These are phyloP conservation scores for Globisporangium sylvaticum DNA, from an alignment of 352 stramenopile species.

Conservation along the genomic window DNA sequence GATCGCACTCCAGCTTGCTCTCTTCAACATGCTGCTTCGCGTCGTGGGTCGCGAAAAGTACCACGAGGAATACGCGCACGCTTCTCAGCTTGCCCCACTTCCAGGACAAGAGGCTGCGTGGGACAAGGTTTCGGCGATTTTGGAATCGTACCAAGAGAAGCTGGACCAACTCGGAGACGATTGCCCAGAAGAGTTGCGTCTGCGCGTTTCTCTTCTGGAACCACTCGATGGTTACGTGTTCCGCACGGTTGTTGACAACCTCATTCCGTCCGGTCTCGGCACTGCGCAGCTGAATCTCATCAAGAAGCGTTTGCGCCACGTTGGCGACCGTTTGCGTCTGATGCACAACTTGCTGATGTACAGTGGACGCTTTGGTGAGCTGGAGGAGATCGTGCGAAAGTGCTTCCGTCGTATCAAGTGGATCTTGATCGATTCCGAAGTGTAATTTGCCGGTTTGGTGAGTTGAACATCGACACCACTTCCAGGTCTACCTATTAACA, in stretches of 20 bases:
- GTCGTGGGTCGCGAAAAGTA: constrained; percentile 78
- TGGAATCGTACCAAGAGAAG: constrained; percentile 69
- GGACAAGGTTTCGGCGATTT: constrained; percentile 60
- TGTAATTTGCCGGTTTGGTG: constrained; percentile 34
- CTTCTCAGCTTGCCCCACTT: constrained; percentile 51
- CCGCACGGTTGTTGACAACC: constrained; percentile 83
- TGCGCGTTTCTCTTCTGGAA: constrained; percentile 66
- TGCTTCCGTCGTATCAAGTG: constrained; percentile 91
- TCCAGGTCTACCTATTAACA: neutral
- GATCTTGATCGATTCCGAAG: constrained; percentile 89
- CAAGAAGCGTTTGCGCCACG: constrained; percentile 84
- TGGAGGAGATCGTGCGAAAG: constrained; percentile 89
- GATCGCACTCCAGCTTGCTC: constrained; percentile 71
- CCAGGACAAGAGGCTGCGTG: constrained; percentile 72
- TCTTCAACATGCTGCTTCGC: constrained; percentile 87
- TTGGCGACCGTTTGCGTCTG: constrained; percentile 80
- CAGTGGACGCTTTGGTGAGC: constrained; percentile 71
- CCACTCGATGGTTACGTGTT: constrained; percentile 86
- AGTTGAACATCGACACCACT: neutral
- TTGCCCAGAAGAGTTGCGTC: constrained; percentile 53
- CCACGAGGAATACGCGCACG: constrained; percentile 64
- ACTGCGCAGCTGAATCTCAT: constrained; percentile 86
- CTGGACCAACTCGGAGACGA: constrained; percentile 68
- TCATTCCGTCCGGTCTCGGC: constrained; percentile 72
- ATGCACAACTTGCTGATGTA: constrained; percentile 91